A percentile compares a stretch with the other conserved stretches of the same genome.
These are phyloP conservation scores for Zychaea mexicana DNA, from an alignment of 371 early-diverging fungal species.

Conservation along the genomic window DNA sequence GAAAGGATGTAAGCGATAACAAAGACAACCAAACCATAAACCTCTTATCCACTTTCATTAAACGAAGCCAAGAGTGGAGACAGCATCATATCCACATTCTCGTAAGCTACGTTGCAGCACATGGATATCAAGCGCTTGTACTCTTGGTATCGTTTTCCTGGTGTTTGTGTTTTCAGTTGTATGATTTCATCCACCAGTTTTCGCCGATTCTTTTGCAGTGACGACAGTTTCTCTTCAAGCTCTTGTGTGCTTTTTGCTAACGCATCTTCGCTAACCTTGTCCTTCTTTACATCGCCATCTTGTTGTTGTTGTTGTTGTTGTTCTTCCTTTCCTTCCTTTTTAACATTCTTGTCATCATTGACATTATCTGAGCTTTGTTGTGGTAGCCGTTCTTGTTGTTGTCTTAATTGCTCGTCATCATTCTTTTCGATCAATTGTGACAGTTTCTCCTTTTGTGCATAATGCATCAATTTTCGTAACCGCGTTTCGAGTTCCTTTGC, in stretches of 20 bases:
- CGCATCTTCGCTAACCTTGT: neutral
- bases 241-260: constrained; percentile 2
- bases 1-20: too few relatives aligned
- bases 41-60: constrained; percentile 26
- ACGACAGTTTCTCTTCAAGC: constrained; percentile 3
- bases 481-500: constrained; percentile 9
- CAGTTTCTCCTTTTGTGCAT: constrained; percentile 19
- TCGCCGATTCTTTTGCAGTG: constrained; percentile 19
- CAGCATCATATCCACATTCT: constrained; percentile 50
- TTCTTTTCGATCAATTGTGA: neutral
- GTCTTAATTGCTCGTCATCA: neutral
- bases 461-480: constrained; percentile 18
- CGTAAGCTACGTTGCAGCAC: constrained; percentile 51
- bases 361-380: too few relatives aligned
- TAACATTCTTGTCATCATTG: neutral
- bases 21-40: too few relatives aligned
- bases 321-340: constrained; percentile 7
- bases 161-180: constrained; percentile 22
- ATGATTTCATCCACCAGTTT: constrained; percentile 24
- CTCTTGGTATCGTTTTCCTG: constrained; percentile 42
- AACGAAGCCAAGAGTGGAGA: constrained; percentile 44
- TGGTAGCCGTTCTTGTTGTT: neutral
- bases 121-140: constrained; percentile 51
- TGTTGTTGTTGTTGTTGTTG: too few relatives aligned
- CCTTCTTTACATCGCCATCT: neutral